Base-by-base conservation (phyloP, 768 basidiomycete species). In the Hypsizygus marmoreus region DNA sequence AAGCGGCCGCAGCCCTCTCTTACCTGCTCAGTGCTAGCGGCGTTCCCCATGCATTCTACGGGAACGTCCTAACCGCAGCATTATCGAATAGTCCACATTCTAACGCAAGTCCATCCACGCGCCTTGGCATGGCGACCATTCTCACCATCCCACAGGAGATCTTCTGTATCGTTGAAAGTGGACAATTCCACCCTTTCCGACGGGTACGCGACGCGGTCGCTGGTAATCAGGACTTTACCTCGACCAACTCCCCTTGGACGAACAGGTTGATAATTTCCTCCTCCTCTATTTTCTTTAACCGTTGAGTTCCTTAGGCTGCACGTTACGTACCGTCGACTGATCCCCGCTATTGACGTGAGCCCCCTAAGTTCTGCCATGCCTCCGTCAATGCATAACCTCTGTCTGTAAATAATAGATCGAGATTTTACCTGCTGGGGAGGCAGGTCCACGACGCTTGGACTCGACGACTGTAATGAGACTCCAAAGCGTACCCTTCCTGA, bases 21-120 rank as follows among this genome's bases (percentile, higher is more conserved):
- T 68, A 69, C 45, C 67, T 84, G 45, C 80, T 93, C 40, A 68
- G 59, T 51, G 66, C 73, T 26, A 69, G 72, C 28, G 71, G 70
- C 47, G 79, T 91, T 42, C 81, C 86, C 8, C 90, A 93, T 59
- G 91, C 89, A 23, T 91, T 92, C 66, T 77, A 92, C 56, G 90
- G 90, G 10, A 85, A 76, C 57, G 66, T 90, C 47, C 68, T 90
- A 54, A 80, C 82, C 24, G 85, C 90, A 19, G 68, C 84, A 26
- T 75, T 93, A 37, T 77, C 86, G 29, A 82, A 82, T 55, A 76
- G 68, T 55, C 71, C 82, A 32, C 79, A 82, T 32, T 74, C 82
- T 51, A 84, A 91, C 61, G 90, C 84, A 58, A 47, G 80, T 75
- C 16, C 22, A 24, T 47, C 41, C 45, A 44, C 45, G 45, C 12